Evolutionary conservation across 2,329 filamentous ascomycete species (phyloP).

Genomic region (Zymoseptoria tritici): DNA sequence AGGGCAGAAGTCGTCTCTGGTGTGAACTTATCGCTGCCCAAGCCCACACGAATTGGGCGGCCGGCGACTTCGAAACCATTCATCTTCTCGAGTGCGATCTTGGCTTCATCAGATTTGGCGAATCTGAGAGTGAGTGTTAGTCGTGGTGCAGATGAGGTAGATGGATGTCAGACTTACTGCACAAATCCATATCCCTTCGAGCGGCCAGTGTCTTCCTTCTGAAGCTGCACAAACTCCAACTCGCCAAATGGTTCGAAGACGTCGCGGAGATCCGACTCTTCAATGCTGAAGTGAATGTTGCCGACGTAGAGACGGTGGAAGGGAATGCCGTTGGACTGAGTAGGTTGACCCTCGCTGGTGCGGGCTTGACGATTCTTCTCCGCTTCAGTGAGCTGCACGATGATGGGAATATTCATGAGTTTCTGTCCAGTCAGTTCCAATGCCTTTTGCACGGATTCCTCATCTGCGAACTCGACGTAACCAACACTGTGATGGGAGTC

Average conservation of each 20-base stretch:
- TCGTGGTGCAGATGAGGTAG: not conserved
- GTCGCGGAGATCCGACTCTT: constrained; percentile 87
- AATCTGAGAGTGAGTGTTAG: constrained; percentile 20
- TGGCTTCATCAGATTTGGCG: constrained; percentile 73
- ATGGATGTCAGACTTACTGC: constrained; percentile 60
- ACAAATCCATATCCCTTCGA: constrained; percentile 97
- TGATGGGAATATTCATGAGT: constrained; percentile 96
- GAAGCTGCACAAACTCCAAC: constrained; percentile 93
- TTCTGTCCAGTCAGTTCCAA: constrained; percentile 98
- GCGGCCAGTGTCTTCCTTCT: constrained; percentile 86
- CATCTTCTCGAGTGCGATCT: constrained; percentile 96
- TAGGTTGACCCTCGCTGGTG: constrained; percentile 61
- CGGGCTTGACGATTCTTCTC: constrained; percentile 95
- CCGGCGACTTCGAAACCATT: constrained; percentile 97
- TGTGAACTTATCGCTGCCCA: constrained; percentile 99
- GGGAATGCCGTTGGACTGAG: constrained; percentile 74
- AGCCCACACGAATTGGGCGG: constrained; percentile 93
- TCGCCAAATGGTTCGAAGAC: constrained; percentile 97
- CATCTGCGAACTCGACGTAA: constrained; percentile 97
- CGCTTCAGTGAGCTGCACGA: constrained; percentile 95
- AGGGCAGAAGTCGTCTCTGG: constrained; percentile 91
- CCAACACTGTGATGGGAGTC: constrained; percentile 63
- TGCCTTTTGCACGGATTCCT: constrained; percentile 86
- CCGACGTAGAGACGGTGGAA: constrained; percentile 98
- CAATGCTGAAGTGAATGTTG: constrained; percentile 99